These are phyloP conservation scores for Houttuynia cordata DNA, from an alignment of 164 flowering plant species.

Conservation along the genomic window DNA sequence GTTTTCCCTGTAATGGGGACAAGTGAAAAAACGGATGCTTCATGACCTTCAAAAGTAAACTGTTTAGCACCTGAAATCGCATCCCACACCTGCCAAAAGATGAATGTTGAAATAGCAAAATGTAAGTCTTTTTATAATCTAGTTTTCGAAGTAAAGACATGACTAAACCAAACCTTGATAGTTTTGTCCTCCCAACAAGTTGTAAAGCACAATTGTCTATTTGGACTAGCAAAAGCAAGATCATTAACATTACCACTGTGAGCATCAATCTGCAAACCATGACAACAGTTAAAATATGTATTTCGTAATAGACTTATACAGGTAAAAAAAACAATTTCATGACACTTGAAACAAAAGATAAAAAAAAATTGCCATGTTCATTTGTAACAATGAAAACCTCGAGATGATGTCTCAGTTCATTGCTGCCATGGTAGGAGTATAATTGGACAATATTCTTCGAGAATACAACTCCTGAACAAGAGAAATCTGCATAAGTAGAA, in stretches of 20 bases:
- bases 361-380: not conserved
- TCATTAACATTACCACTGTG: conserved; percentile 90
- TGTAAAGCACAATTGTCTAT: conserved; percentile 71
- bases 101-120: not conserved
- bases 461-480: conserved; percentile 65
- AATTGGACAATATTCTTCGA: conserved; percentile 75
- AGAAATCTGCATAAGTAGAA: not conserved
- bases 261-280: conserved; percentile 37
- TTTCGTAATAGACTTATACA: not conserved
- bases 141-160: not conserved
- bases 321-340: not conserved
- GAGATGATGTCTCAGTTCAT: conserved; percentile 53
- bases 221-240: conserved; percentile 75
- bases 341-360: not conserved
- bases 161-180: conserved; percentile 47
- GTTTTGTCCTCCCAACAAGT: conserved; percentile 93
- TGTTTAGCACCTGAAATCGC: conserved; percentile 52
- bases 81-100: conserved; percentile 64
- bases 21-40: conserved; percentile 85
- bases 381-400: conserved; percentile 34
- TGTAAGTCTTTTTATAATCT: not conserved
- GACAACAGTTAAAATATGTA: not conserved
- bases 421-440: conserved; percentile 58
- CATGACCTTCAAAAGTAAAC: conserved; percentile 84
- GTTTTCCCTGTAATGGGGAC: conserved; percentile 83